A percentile compares a stretch with the other conserved stretches of the same genome.
Conservation (phyloP, 2,329 filamentous ascomycete genomes). For the Sarocladium oryzae region DNA sequence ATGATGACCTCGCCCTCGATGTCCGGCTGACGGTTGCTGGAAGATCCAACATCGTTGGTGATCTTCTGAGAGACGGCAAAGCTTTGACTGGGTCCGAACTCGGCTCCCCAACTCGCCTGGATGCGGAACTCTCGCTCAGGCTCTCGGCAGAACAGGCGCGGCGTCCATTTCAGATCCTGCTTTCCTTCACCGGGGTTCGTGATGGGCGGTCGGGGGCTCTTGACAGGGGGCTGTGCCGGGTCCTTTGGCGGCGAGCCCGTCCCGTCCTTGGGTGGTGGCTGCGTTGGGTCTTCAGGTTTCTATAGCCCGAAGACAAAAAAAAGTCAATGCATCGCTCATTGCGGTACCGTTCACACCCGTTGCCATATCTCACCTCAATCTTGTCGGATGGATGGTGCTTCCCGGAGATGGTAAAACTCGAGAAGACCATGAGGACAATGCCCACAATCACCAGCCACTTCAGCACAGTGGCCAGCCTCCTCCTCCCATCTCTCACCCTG, state of each 20-base stretch:
- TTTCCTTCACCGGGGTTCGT: slow-evolving; percentile 18
- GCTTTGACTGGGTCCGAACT: slow-evolving; percentile 27
- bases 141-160: slow-evolving; percentile 20
- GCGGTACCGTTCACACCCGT: too few relatives aligned
- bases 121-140: slow-evolving; percentile 15
- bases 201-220: slow-evolving; percentile 12
- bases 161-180: slow-evolving; percentile 21
- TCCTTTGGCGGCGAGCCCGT: too few relatives aligned
- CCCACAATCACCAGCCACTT: slow-evolving; percentile 27
- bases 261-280: not conserved
- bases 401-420: slow-evolving; percentile 17
- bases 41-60: slow-evolving; percentile 14
- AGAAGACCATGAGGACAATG: slow-evolving; percentile 21
- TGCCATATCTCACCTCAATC: slow-evolving; percentile 25
- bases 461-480: slow-evolving; percentile 23
- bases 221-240: not conserved
- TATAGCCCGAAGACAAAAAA: too few relatives aligned
- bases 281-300: too few relatives aligned
- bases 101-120: slow-evolving; percentile 17
- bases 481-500: slow-evolving; percentile 13
- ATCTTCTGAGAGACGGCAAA: slow-evolving; percentile 35
- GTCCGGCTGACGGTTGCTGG: slow-evolving; percentile 19
- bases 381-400: slow-evolving; percentile 11
- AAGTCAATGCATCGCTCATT: too few relatives aligned
- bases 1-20: slow-evolving; percentile 41